A percentile compares a stretch with the other conserved stretches of the same genome.
These are phyloP conservation scores for Tuber microsphaerosporum DNA, from an alignment of 495 filamentous ascomycete species.

Conservation along the genomic window DNA sequence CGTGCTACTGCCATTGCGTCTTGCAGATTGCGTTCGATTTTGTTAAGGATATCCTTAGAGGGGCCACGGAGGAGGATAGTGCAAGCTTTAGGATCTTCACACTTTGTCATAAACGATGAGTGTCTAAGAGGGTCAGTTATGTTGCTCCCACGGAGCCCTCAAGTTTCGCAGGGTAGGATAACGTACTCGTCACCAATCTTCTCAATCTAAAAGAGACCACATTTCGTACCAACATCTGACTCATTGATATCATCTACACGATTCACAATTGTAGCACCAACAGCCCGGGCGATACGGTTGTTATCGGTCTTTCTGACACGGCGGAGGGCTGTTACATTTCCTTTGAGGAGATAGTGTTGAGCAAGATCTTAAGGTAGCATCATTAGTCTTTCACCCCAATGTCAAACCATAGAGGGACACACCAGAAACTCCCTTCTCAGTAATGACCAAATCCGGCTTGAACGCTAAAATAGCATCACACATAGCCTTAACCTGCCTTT, in stretches of 20 bases:
- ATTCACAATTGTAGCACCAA: constrained; percentile 95
- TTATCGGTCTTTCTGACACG: constrained; percentile 98
- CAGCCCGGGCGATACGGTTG: constrained; percentile 95
- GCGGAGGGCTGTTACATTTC: constrained; percentile 88
- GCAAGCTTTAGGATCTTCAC: constrained; percentile 88
- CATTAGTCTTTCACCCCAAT: constrained; percentile 19
- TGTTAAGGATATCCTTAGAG: constrained; percentile 96
- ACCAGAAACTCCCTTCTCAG: constrained; percentile 98
- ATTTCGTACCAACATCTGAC: constrained; percentile 86
- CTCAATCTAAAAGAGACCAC: constrained; percentile 93
- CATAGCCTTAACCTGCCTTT: constrained; percentile 96
- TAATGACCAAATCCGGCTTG: constrained; percentile 96
- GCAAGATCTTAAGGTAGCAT: constrained; percentile 63
- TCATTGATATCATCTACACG: constrained; percentile 86
- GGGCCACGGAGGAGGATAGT: constrained; percentile 93
- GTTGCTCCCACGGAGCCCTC: not conserved
- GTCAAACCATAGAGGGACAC: constrained; percentile 25
- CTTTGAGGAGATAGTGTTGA: constrained; percentile 93
- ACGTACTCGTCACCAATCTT: constrained; percentile 89
- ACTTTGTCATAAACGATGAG: constrained; percentile 97
- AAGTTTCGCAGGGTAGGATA: not conserved
- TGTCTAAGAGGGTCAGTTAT: constrained; percentile 47
- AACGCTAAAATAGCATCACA: constrained; percentile 86
- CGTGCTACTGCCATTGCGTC: constrained; percentile 97
- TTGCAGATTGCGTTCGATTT: constrained; percentile 95